These are phyloP conservation scores for Globisporangium viniferum DNA, from an alignment of 352 stramenopile species.

Conservation along the genomic window DNA sequence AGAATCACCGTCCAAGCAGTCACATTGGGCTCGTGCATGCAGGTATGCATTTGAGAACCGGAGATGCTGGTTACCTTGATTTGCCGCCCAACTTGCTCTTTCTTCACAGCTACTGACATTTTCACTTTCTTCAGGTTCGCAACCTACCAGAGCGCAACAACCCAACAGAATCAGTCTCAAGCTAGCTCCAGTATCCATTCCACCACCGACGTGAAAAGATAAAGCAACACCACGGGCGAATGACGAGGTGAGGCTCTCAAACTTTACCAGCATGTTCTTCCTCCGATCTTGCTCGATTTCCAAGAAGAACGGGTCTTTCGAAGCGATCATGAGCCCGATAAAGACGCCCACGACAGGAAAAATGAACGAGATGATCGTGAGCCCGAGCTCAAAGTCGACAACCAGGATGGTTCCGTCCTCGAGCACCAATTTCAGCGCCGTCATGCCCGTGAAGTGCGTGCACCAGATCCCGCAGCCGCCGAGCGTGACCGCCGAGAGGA, in stretches of 20 bases:
- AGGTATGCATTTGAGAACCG: too few species aligned
- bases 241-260: too few species aligned
- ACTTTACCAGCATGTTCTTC: conserved; percentile 21
- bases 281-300: conserved; percentile 46
- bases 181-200: too few species aligned
- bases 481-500: conserved; percentile 36
- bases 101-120: conserved; percentile 17
- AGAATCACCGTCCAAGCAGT: too few species aligned
- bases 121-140: conserved; percentile 17
- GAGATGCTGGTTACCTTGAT: conserved; percentile 9
- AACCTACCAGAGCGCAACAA: neutral
- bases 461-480: conserved; percentile 62
- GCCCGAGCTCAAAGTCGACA: conserved; percentile 49
- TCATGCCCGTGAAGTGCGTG: conserved; percentile 74
- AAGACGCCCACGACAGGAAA: conserved; percentile 52
- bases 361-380: conserved; percentile 59
- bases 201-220: too few species aligned
- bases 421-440: conserved; percentile 32
- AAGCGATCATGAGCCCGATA: conserved; percentile 49
- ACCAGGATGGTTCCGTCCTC: conserved; percentile 33
- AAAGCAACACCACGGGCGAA: too few species aligned
- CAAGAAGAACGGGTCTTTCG: conserved; percentile 55
- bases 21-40: too few species aligned
- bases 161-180: neutral
- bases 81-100: conserved; percentile 10